These are phyloP conservation scores for Dryadomyces sulphureus DNA, from an alignment of 2,329 filamentous ascomycete genomes.

Conservation along the genomic window DNA sequence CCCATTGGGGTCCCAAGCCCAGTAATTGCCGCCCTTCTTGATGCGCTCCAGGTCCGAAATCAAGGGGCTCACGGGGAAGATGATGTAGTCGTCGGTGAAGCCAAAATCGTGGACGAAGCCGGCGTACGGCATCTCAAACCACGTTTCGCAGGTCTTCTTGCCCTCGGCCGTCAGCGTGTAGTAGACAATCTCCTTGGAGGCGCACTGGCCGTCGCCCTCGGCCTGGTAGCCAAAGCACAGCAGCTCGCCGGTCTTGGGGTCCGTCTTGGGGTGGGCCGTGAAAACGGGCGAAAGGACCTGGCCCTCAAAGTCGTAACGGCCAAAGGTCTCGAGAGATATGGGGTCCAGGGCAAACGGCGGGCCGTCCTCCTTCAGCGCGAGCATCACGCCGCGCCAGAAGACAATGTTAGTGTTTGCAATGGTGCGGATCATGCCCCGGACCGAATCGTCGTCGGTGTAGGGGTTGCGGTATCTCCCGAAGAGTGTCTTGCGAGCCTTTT, in stretches of 20 bases:
- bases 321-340: constrained; percentile 31
- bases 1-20: constrained; percentile 36
- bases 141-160: constrained; percentile 28
- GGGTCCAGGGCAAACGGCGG: constrained; percentile 37
- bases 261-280: constrained; percentile 37
- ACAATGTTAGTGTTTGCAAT: constrained; percentile 46
- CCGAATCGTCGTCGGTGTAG: constrained; percentile 38
- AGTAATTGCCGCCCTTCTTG: constrained; percentile 31
- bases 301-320: constrained; percentile 35
- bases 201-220: constrained; percentile 26
- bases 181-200: constrained; percentile 25
- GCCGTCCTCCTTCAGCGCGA: constrained; percentile 40
- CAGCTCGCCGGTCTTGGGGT: constrained; percentile 35
- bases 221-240: constrained; percentile 35
- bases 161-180: constrained; percentile 29
- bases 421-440: constrained; percentile 38
- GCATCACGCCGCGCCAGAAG: constrained; percentile 38
- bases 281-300: constrained; percentile 31
- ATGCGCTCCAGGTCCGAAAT: constrained; percentile 28
- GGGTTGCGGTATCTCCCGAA: constrained; percentile 44
- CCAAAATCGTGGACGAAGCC: constrained; percentile 39
- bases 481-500: constrained; percentile 19
- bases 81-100: constrained; percentile 29
- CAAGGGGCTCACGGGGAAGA: constrained; percentile 31
- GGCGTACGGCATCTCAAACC: constrained; percentile 33